Percentiles rank a stretch among this genome's conserved stretches.
phyloP scores from a whole-genome alignment of 805 yeast species.

The Cyberlindnera xishuangbannaensis region DNA sequence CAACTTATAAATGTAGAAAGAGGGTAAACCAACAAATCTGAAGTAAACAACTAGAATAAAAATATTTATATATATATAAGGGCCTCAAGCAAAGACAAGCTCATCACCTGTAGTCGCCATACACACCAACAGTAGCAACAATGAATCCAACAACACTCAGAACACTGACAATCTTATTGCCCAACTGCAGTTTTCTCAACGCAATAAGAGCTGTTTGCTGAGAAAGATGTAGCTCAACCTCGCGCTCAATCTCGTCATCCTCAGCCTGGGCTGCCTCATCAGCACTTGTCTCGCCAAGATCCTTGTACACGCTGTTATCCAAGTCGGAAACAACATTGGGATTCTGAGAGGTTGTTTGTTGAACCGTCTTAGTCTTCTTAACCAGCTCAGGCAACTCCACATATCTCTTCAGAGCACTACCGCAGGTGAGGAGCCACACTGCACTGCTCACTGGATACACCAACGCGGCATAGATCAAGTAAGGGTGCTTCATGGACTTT shows the following conservation, averaged over 20 bases:
- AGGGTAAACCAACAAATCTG: too few species aligned
- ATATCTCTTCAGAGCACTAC: conserved; percentile 3
- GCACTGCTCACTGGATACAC: conserved; percentile 21
- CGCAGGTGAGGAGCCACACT: conserved; percentile 12
- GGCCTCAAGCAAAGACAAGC: too few species aligned
- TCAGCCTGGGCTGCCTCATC: conserved; percentile 24
- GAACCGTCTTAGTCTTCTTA: conserved; percentile 21
- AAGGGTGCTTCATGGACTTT: conserved; percentile 58
- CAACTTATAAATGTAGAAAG: too few species aligned
- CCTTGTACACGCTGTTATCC: conserved; percentile 41
- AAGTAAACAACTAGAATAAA: too few species aligned
- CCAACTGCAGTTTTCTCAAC: conserved; percentile 30
- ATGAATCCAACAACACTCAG: conserved; percentile 41
- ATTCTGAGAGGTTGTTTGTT: too few species aligned
- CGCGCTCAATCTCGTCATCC: conserved; percentile 34
- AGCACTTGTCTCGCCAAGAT: conserved; percentile 28
- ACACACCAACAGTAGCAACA: conserved; percentile 47
- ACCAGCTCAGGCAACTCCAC: conserved; percentile 7
- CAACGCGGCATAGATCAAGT: conserved; percentile 45
- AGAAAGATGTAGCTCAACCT: conserved; percentile 36
- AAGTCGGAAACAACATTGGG: conserved; percentile 34
- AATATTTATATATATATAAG: conserved; percentile 1
- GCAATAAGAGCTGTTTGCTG: conserved; percentile 32
- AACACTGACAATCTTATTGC: conserved; percentile 36
- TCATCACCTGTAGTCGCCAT: conserved; percentile 45